Evolutionary conservation across 805 yeast genomes (phyloP).

Genomic region (Priceomyces medius): DNA sequence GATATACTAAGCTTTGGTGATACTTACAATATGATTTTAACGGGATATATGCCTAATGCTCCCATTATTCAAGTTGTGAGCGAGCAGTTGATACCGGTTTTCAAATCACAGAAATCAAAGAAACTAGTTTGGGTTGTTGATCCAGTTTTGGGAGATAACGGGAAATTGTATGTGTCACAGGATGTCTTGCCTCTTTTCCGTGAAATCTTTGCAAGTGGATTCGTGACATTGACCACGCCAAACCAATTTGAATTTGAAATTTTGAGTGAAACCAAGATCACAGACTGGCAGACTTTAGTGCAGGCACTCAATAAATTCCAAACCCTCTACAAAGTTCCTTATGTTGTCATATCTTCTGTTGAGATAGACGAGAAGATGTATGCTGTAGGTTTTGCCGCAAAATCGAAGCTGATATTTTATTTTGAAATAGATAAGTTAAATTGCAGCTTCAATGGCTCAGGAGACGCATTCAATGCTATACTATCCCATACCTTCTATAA

Average conservation of each 20-base stretch:
- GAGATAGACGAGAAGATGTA: conserved; percentile 36
- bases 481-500: conserved; percentile 49
- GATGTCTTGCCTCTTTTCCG: conserved; percentile 53
- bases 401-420: conserved; percentile 21
- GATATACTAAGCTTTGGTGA: conserved; percentile 31
- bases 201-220: conserved; percentile 41
- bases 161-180: conserved; percentile 69
- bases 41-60: conserved; percentile 77
- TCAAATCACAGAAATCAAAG: conserved; percentile 9
- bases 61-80: conserved; percentile 53
- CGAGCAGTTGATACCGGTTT: conserved; percentile 29
- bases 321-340: conserved; percentile 42
- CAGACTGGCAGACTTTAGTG: conserved; percentile 33
- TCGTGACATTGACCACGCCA: conserved; percentile 59
- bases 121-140: conserved; percentile 66
- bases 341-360: conserved; percentile 62
- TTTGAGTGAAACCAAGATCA: conserved; percentile 48
- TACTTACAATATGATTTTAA: conserved; percentile 61
- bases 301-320: conserved; percentile 44
- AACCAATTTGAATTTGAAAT: conserved; percentile 74
- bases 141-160: conserved; percentile 93
- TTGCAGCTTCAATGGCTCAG: conserved; percentile 71
- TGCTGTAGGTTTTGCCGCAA: conserved; percentile 35
- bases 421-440: conserved; percentile 48
- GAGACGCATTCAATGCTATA: conserved; percentile 68